These are phyloP conservation scores for Leersia perrieri DNA, from an alignment of 176 grass and related monocot genomes.

Conservation along the genomic window DNA sequence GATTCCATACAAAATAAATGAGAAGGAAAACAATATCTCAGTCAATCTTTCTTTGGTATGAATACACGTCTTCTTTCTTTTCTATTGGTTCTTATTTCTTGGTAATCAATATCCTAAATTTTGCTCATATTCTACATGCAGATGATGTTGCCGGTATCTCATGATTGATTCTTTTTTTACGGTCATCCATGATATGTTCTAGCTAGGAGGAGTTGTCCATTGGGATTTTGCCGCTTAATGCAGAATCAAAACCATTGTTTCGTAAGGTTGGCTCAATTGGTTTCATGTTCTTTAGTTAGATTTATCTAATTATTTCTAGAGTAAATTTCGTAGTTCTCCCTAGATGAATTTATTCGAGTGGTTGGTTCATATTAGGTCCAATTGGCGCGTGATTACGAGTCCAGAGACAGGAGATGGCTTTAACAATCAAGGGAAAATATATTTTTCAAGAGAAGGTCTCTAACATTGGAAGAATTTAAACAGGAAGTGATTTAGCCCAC, in stretches of 20 bases:
- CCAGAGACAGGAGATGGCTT: conserved; percentile 34
- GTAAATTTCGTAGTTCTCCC: conserved; percentile 8
- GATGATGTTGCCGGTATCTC: neutral
- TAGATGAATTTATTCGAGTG: neutral
- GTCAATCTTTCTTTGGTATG: conserved; percentile 12
- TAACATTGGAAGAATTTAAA: conserved; percentile 38
- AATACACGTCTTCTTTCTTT: neutral
- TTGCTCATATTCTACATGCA: conserved; percentile 11
- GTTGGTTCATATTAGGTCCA: neutral
- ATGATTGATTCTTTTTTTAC: neutral
- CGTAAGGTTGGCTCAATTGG: conserved; percentile 40
- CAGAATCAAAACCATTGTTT: neutral
- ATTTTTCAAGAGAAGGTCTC: too few relatives aligned
- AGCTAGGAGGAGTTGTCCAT: neutral
- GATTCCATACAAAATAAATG: neutral
- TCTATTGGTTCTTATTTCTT: neutral
- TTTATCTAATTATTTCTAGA: neutral
- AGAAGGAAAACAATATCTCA: neutral
- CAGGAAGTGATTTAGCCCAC: conserved; percentile 13
- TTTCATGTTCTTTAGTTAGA: neutral
- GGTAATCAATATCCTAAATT: neutral
- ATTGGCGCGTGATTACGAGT: neutral
- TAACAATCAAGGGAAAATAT: too few relatives aligned
- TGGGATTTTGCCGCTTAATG: neutral
- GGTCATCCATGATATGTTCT: neutral